Conservation (phyloP, 1,284 basidiomycete species). For the Puccinia coronata region DNA sequence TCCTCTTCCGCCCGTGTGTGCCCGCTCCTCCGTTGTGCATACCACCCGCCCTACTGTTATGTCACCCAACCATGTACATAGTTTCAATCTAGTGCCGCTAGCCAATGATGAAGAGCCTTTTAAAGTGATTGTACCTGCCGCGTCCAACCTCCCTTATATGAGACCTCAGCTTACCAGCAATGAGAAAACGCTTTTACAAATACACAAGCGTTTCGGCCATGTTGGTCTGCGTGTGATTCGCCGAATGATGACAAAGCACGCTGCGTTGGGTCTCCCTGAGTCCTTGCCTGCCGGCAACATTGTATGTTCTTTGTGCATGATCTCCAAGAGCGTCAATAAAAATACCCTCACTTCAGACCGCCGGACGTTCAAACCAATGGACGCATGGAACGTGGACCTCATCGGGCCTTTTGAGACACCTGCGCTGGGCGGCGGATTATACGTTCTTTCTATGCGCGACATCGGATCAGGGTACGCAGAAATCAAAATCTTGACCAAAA, state of each 20-base stretch:
- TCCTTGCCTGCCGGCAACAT: neutral
- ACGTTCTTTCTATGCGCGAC: neutral
- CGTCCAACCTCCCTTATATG: neutral
- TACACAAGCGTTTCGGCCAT: neutral
- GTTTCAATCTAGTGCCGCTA: no score
- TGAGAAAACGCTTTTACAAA: neutral
- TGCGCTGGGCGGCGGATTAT: neutral
- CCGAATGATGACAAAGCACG: neutral
- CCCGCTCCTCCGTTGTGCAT: no score
- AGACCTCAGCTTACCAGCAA: neutral
- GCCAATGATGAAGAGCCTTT: neutral
- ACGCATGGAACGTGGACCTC: neutral
- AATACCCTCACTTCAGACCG: neutral
- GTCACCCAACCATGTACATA: no score
- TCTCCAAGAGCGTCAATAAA: neutral
- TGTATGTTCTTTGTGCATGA: neutral
- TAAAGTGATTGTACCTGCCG: no score
- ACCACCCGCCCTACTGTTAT: no score
- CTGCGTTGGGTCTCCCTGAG: neutral
- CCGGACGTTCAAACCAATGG: neutral
- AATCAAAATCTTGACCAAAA: no score
- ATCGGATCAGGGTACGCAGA: neutral
- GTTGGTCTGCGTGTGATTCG: neutral
- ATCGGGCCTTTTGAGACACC: slow-evolving; percentile 10
- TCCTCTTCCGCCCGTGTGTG: neutral